Evolutionary conservation across 176 grass and related monocot species (phyloP).

Genomic region (Juncus inflexus): DNA sequence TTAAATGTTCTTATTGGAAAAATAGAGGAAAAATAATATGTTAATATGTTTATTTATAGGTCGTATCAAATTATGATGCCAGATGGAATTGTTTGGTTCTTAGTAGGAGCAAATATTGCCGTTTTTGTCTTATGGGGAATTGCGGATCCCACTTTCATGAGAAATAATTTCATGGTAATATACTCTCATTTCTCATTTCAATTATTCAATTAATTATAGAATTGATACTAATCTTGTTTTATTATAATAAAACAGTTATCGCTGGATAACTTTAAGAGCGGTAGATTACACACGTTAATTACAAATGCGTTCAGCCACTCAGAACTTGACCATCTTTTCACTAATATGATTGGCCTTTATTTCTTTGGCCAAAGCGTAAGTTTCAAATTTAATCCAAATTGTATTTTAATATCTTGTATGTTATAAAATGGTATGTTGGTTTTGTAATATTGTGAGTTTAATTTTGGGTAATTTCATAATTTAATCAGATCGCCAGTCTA

Average conservation of each 20-base stretch:
- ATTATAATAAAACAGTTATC: conserved; percentile 56
- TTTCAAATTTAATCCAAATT: neutral
- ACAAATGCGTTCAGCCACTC: conserved; percentile 78
- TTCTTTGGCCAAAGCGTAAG: conserved; percentile 82
- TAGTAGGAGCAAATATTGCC: conserved; percentile 59
- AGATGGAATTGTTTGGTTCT: conserved; percentile 35
- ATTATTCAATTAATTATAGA: conserved; percentile 11
- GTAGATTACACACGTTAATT: conserved; percentile 76
- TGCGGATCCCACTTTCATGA: conserved; percentile 58
- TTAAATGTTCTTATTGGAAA: too few species aligned
- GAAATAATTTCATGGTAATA: conserved; percentile 65
- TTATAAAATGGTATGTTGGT: neutral
- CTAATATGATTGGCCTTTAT: conserved; percentile 78
- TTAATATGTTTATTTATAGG: conserved; percentile 25
- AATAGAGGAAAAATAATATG: too few species aligned
- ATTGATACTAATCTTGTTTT: conserved; percentile 16
- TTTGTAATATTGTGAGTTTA: neutral
- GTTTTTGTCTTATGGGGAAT: conserved; percentile 73
- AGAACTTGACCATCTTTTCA: conserved; percentile 43
- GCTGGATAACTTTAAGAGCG: conserved; percentile 71
- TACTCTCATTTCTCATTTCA: neutral
- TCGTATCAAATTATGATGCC: conserved; percentile 31
- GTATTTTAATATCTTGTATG: neutral
- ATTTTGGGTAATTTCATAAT: neutral
- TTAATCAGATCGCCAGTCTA: conserved; percentile 47